Conservation (phyloP, 2,329 filamentous ascomycete genomes). For the Penicillium sp. region DNA sequence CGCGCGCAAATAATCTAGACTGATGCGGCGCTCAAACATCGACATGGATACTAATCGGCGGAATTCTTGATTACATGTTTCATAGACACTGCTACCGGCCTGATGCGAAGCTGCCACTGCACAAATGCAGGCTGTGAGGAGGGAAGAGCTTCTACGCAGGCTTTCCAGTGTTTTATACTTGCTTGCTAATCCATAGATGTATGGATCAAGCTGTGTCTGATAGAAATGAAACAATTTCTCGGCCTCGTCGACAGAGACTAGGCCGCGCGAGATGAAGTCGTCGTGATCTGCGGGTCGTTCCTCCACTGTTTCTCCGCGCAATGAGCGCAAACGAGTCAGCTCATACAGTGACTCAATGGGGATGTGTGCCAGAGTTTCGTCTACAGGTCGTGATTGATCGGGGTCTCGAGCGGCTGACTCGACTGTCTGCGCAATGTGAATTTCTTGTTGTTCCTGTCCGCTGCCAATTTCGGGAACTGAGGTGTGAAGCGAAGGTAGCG, state of each 20-base stretch:
- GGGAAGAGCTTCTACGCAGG: constrained; percentile 39
- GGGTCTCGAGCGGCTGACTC: neutral
- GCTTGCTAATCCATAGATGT: constrained; percentile 44
- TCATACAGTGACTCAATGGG: constrained; percentile 29
- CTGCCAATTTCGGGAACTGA: constrained; percentile 19
- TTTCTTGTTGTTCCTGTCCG: constrained; percentile 5
- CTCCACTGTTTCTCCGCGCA: constrained; percentile 23
- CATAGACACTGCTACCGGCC: constrained; percentile 27
- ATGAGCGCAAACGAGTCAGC: constrained; percentile 21
- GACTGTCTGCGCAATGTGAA: neutral
- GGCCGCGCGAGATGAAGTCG: constrained; percentile 45
- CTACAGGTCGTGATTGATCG: constrained; percentile 1
- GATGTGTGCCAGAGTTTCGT: constrained; percentile 21
- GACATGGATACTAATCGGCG: constrained; percentile 43
- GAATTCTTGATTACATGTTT: constrained; percentile 44
- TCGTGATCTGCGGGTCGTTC: constrained; percentile 20
- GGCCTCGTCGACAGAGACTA: constrained; percentile 40
- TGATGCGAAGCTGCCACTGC: constrained; percentile 48
- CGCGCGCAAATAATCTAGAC: constrained; percentile 45
- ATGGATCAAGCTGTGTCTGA: constrained; percentile 44
- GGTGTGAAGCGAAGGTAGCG: constrained; percentile 35
- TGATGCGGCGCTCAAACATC: constrained; percentile 44
- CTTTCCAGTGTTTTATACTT: constrained; percentile 37
- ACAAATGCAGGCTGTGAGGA: constrained; percentile 43
- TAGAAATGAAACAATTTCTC: constrained; percentile 42